Base-by-base conservation (phyloP, 2,329 filamentous ascomycete genomes). In the Claviceps spartinae region DNA sequence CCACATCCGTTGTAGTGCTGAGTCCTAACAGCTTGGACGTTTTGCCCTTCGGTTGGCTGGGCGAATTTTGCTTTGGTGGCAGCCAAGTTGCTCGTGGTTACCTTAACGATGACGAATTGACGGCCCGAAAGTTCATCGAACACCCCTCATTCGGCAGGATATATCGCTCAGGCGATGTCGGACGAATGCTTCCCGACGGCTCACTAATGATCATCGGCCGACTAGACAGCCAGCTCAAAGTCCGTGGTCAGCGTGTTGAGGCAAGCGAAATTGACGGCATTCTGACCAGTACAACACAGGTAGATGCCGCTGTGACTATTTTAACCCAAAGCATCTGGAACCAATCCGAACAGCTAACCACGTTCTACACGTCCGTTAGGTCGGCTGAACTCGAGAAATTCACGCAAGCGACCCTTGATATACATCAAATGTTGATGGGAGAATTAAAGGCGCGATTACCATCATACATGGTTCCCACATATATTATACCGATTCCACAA, bases 41-140 rank as follows among this genome's bases (percentile, higher is more conserved):
- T 1, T 69, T 89, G 0, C 87, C 87, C 0, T 64, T 78, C 6
- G 88, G 88, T 3, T 85, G 80, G 56, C 71, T 88, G 16, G 90
- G 90, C 11, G 89, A 95, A 63, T 73, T 95, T 6, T 94, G 86
- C 61, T 93, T 95, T 63, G 88, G 88, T 14, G 90, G 89, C 11
- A 79, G 86, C 48, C 89, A 95, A 66, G 80, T 95, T 5, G 82
- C 81, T 43, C 73, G 76, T 41, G 88, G 87, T 1, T 95, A 91
- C 60, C 72, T 93, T 30, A 80, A 83, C 53, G 72, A 77, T 64
- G 74, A 79, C 0, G 72, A 76, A 3, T 67, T 86, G 42, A 88
- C 84, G 0, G 65, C 70, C 0, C 67, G 74, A 13, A 88, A 83
- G 58, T 87, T 95, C 54, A 72, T 91, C 47, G 57, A 79, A 0